These are phyloP conservation scores for Nemania diffusa DNA, from an alignment of 2,329 filamentous ascomycete species.

Conservation along the genomic window DNA sequence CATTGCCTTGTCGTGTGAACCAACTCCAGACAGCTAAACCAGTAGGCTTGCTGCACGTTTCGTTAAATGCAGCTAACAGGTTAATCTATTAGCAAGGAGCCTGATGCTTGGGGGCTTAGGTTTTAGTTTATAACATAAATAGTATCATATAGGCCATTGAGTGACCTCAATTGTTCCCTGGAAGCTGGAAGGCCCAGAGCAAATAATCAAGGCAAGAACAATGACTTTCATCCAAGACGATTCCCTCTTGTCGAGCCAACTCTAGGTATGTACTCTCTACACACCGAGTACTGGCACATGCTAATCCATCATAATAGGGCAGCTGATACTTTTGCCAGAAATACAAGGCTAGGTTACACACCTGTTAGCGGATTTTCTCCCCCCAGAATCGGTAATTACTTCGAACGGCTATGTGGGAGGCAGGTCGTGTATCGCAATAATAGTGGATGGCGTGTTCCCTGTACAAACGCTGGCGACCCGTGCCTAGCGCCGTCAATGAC, in stretches of 20 bases:
- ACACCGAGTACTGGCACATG: background rate
- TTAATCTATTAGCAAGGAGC: background rate
- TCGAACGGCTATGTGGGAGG: background rate
- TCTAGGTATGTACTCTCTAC: background rate
- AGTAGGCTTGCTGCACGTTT: background rate
- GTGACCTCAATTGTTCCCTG: background rate
- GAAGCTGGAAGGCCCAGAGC: background rate
- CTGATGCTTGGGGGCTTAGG: background rate
- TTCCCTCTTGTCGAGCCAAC: background rate
- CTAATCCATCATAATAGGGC: background rate
- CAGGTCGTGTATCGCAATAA: background rate
- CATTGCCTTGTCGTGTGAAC: background rate
- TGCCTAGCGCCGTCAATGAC: constrained; percentile 30
- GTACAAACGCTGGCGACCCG: constrained; percentile 22
- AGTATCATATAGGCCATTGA: background rate
- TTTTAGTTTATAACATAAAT: background rate
- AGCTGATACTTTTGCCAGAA: background rate
- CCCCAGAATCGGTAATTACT: background rate
- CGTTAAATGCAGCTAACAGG: background rate
- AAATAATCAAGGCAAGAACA: background rate
- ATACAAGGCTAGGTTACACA: background rate
- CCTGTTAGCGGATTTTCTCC: background rate
- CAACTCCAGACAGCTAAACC: background rate
- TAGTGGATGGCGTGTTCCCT: constrained; percentile 18
- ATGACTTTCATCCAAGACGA: background rate